Conservation (phyloP, 139 green algal genomes). For the Pseudopediastrum boryanum region DNA sequence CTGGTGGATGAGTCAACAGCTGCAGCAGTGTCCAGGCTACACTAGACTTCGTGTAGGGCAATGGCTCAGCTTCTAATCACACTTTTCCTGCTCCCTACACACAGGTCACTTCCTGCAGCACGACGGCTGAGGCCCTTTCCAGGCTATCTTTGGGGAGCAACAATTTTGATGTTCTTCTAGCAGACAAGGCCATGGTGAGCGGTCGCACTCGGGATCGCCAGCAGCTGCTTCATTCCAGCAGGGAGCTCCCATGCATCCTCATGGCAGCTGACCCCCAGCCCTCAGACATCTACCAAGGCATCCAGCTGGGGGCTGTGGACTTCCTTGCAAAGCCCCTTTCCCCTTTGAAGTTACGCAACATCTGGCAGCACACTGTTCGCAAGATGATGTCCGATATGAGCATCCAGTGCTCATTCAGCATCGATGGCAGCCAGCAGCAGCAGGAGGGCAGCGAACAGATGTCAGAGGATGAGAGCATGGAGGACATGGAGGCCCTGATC, state of each 20-base stretch:
- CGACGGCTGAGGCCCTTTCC: conserved; percentile 13
- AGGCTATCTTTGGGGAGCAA: neutral
- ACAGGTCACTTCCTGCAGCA: conserved; percentile 32
- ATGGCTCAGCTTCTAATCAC: too few relatives aligned
- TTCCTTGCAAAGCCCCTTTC: conserved; percentile 75
- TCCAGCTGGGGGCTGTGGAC: conserved; percentile 80
- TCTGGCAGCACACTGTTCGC: conserved; percentile 88
- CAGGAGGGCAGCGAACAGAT: neutral
- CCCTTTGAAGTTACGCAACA: conserved; percentile 79
- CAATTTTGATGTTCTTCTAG: conserved; percentile 40
- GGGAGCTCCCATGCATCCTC: conserved; percentile 57
- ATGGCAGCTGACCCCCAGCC: conserved; percentile 51
- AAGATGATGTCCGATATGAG: conserved; percentile 56
- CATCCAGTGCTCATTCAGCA: conserved; percentile 29
- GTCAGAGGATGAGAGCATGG: conserved; percentile 13
- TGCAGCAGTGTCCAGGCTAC: too few relatives aligned
- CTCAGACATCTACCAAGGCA: conserved; percentile 65
- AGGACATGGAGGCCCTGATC: neutral
- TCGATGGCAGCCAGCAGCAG: neutral
- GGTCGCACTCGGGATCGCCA: neutral
- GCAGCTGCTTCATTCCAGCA: conserved; percentile 40
- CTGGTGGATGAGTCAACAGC: too few relatives aligned
- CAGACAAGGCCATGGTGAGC: conserved; percentile 15
- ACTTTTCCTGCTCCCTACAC: too few relatives aligned
- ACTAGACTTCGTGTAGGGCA: too few relatives aligned